Evolutionary conservation across 2,329 filamentous ascomycete genomes (phyloP), one percentile per base, ranked within the genome.

Genomic region (Nemania serpens): DNA sequence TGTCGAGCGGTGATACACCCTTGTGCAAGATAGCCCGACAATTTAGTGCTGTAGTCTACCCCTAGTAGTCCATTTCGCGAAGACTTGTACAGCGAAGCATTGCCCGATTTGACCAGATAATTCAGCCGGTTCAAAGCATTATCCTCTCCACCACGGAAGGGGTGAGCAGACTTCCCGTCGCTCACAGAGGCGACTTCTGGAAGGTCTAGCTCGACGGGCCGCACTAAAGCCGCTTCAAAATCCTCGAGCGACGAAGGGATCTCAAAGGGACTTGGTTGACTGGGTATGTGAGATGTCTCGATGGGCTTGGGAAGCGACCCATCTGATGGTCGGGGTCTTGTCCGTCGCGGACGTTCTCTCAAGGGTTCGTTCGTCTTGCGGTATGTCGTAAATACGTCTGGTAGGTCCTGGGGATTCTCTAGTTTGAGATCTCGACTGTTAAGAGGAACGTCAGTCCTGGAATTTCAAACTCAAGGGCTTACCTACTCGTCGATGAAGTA

Each of bases 401-500:
- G 89, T 1, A 93, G 79, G 2, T 91, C 83, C 34, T 80, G 71
- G 0, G 86, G 79, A 3, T 80, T 75, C 2, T 81, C 70, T 48
- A 90, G 80, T 0, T 85, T 82, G 0, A 90, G 73, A 69, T 94
- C 90, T 20, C 86, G 86, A 67, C 90, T 93, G 55, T 5, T 2
- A 54, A 48, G 13, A 33, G 4, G 17, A 25, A 41, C 22, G 45
- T 66, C 7, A 63, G 55, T 12, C 33, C 46, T 34, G 3, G 36
- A 6, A 55, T 33, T 15, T 13, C 11, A 12, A 22, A 50, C 10
- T 1, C 5, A 1, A 48, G 2, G 13, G 6, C 47, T 13, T 22
- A 83, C 89, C 75, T 78, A 93, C 91, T 93, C 89, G 69, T 93
- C 88, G 52, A 93, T 81, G 61, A 88, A 88, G 67, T 91, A 93